These are phyloP conservation scores for Ophiosphaerella korrae DNA, from an alignment of 2,329 filamentous ascomycete species.

Conservation along the genomic window DNA sequence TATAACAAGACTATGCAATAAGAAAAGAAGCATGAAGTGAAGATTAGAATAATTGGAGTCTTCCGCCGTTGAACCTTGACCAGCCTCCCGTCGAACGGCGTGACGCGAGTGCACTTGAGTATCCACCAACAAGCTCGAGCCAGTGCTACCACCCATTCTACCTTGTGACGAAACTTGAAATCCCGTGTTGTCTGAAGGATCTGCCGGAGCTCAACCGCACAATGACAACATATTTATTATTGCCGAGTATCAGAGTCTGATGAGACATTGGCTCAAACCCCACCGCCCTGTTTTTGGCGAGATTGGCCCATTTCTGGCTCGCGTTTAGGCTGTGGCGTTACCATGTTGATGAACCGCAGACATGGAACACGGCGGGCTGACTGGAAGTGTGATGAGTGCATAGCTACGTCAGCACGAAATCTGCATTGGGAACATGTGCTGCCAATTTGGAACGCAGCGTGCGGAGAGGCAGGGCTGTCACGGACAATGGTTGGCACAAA, in stretches of 20 bases:
- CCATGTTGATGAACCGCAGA: background rate
- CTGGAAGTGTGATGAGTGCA: conserved; percentile 4
- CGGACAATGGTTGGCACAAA: background rate
- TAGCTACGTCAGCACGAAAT: conserved; percentile 12
- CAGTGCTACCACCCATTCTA: background rate
- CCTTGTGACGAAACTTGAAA: background rate
- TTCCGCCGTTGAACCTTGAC: background rate
- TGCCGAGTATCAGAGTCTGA: background rate
- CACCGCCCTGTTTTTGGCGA: conserved; percentile 2
- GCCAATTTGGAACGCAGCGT: background rate
- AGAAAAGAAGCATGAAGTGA: background rate
- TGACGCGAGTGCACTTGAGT: conserved; percentile 2
- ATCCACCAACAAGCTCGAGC: background rate
- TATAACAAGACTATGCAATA: background rate
- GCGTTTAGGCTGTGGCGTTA: conserved; percentile 1
- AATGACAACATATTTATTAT: conserved; percentile 1
- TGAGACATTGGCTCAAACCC: conserved; percentile 3
- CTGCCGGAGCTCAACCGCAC: background rate
- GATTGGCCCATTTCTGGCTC: background rate
- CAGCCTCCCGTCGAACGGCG: conserved; percentile 1
- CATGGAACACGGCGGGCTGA: background rate
- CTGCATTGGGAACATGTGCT: background rate
- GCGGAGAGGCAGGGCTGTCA: conserved; percentile 7
- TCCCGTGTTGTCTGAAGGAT: background rate
- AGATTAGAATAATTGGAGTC: background rate